A percentile compares a stretch with the other conserved stretches of the same genome.
phyloP scores from a whole-genome alignment of 129 eudicot species.

The Escallonia rubra region DNA sequence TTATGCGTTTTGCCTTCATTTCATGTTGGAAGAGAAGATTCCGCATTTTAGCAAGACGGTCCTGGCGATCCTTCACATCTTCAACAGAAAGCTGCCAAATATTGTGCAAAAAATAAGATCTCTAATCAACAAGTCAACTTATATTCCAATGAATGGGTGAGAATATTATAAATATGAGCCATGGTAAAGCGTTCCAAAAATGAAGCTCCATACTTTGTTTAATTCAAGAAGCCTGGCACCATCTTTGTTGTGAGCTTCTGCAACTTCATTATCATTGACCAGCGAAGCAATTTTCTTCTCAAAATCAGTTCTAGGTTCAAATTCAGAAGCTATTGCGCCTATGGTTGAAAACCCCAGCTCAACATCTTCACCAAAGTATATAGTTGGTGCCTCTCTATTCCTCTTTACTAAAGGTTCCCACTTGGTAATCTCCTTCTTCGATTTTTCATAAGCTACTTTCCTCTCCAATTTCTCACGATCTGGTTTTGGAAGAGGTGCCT shows the following conservation, averaged over 20 bases:
- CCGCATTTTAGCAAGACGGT: conserved; percentile 89
- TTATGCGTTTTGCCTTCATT: conserved; percentile 75
- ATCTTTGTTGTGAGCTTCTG: conserved; percentile 82
- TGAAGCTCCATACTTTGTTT: conserved; percentile 54
- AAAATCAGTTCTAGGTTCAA: conserved; percentile 85
- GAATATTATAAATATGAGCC: no score
- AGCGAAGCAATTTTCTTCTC: conserved; percentile 78
- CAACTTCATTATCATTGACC: conserved; percentile 52
- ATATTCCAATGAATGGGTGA: no score
- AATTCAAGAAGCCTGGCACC: conserved; percentile 87
- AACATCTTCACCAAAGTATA: conserved; percentile 55
- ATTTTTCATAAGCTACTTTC: conserved; percentile 40
- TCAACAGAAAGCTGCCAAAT: conserved; percentile 65
- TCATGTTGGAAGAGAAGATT: conserved; percentile 89
- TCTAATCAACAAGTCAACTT: no score
- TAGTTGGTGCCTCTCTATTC: conserved; percentile 89
- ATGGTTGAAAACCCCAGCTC: conserved; percentile 68
- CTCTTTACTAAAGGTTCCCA: conserved; percentile 74
- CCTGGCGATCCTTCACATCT: conserved; percentile 76
- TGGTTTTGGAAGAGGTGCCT: conserved; percentile 72
- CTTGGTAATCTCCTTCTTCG: conserved; percentile 59
- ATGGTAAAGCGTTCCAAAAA: no score
- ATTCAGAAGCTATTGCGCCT: conserved; percentile 92
- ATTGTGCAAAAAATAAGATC: background rate
- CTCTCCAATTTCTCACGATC: conserved; percentile 67